Evolutionary conservation across 2,329 filamentous ascomycete genomes (phyloP).

Genomic region (Fusarium sp.): DNA sequence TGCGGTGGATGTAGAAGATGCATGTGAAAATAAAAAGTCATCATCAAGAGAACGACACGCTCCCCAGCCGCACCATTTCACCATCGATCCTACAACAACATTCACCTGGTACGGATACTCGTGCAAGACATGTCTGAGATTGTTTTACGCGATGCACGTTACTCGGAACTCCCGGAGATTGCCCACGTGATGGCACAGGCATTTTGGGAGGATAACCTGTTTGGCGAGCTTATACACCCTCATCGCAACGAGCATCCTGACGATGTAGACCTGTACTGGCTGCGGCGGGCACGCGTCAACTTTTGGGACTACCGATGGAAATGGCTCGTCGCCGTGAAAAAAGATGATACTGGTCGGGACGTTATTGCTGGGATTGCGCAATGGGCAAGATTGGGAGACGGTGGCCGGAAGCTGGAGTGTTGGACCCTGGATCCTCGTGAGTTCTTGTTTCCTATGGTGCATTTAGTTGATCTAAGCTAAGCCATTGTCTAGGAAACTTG

Average conservation of each 20-base stretch:
- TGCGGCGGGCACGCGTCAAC: slow-evolving; percentile 42
- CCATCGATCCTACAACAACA: not conserved
- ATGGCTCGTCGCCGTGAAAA: slow-evolving; percentile 44
- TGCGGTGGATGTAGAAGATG: not conserved
- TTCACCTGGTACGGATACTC: not conserved
- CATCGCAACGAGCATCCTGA: slow-evolving; percentile 46
- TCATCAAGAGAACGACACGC: not conserved
- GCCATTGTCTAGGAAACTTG: slow-evolving; percentile 15
- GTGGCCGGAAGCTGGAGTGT: slow-evolving; percentile 23
- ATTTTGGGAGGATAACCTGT: slow-evolving; percentile 51
- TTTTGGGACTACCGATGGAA: slow-evolving; percentile 46
- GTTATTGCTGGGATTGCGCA: slow-evolving; percentile 30
- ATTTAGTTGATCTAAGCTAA: not conserved
- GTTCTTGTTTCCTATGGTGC: not conserved
- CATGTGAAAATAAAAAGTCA: not conserved
- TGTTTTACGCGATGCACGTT: slow-evolving; percentile 27
- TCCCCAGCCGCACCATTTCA: not conserved
- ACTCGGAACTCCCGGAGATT: slow-evolving; percentile 45
- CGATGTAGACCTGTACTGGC: slow-evolving; percentile 48
- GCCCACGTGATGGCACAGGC: slow-evolving; percentile 47
- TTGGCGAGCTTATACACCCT: slow-evolving; percentile 51
- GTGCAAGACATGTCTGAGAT: slow-evolving; percentile 24
- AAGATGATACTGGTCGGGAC: slow-evolving; percentile 25
- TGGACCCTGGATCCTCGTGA: slow-evolving; percentile 29
- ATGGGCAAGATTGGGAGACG: slow-evolving; percentile 35